These are phyloP conservation scores for Wallacemonas sp. DNA, from an alignment of 208 protist genomes.

Conservation along the genomic window DNA sequence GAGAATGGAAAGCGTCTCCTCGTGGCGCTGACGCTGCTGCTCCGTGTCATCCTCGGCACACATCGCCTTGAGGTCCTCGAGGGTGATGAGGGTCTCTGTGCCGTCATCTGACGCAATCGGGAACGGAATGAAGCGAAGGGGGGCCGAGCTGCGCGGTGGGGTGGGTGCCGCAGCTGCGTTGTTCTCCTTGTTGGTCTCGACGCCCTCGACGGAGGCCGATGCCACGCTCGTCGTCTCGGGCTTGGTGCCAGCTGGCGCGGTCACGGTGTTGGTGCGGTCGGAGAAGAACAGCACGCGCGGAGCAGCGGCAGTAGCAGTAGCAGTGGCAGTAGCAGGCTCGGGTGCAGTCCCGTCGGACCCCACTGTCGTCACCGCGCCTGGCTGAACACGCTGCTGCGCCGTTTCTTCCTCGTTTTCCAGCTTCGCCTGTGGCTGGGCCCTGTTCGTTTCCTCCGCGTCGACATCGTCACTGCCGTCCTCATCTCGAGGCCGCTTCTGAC, in stretches of 20 bases:
- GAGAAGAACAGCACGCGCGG: constrained; percentile 8
- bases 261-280: constrained; percentile 13
- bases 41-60: constrained; percentile 55
- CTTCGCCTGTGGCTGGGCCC: background rate
- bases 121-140: constrained; percentile 67
- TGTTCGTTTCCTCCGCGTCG: background rate
- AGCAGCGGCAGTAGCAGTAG: background rate
- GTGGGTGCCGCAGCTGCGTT: background rate
- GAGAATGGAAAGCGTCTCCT: constrained; percentile 49
- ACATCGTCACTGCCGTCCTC: constrained; percentile 1
- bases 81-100: constrained; percentile 48
- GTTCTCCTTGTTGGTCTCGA: constrained; percentile 3
- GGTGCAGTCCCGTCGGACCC: background rate
- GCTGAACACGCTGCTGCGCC: background rate
- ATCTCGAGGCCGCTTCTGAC: constrained; percentile 10
- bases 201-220: background rate
- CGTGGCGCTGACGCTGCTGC: constrained; percentile 49
- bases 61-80: constrained; percentile 54
- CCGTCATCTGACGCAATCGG: constrained; percentile 53
- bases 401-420: background rate
- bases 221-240: background rate
- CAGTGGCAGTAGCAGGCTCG: background rate
- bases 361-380: too few species aligned
- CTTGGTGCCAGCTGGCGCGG: constrained; percentile 2
- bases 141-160: background rate